Percentiles rank a stretch among this genome's conserved stretches.
Evolutionary conservation across 108 stramenopile species (phyloP).

Genomic region (Skeletonema tropicum): DNA sequence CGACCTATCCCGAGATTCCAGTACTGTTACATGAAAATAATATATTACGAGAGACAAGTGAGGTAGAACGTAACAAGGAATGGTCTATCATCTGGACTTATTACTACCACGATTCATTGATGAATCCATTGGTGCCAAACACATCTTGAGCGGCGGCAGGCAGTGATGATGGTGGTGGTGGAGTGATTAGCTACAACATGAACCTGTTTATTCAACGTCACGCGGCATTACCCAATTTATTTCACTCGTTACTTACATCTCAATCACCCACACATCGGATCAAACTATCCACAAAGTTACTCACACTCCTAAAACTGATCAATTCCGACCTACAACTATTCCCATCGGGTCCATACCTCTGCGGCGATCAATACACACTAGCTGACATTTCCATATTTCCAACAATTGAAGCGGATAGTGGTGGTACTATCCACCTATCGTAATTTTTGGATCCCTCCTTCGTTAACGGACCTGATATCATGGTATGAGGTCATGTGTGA

Average conservation of each 20-base stretch:
- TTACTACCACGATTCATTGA: slow-evolving; percentile 44
- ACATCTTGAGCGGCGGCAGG: slow-evolving; percentile 9
- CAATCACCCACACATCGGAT: slow-evolving; percentile 23
- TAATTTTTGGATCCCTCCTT: slow-evolving; percentile 39
- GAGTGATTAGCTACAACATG: slow-evolving; percentile 40
- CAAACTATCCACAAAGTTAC: slow-evolving; percentile 25
- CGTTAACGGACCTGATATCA: slow-evolving; percentile 15
- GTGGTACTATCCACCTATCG: slow-evolving; percentile 41
- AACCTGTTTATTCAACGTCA: slow-evolving; percentile 45
- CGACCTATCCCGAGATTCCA: slow-evolving; percentile 6
- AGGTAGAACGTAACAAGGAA: background rate
- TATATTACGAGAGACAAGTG: slow-evolving; percentile 17
- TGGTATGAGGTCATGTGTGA: slow-evolving; percentile 37
- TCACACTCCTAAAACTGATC: slow-evolving; percentile 28
- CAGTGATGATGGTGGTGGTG: slow-evolving; percentile 1
- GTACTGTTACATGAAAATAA: slow-evolving; percentile 40
- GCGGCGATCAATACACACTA: slow-evolving; percentile 40
- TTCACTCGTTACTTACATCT: slow-evolving; percentile 20
- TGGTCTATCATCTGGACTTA: background rate
- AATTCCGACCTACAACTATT: slow-evolving; percentile 36
- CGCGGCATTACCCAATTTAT: slow-evolving; percentile 25
- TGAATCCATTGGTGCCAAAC: slow-evolving; percentile 27
- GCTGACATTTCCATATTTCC: slow-evolving; percentile 43
- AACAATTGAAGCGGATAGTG: slow-evolving; percentile 41
- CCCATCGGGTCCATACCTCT: slow-evolving; percentile 32